Evolutionary conservation across 2,329 filamentous ascomycete genomes (phyloP).

Genomic region (Fusarium incarnatum): DNA sequence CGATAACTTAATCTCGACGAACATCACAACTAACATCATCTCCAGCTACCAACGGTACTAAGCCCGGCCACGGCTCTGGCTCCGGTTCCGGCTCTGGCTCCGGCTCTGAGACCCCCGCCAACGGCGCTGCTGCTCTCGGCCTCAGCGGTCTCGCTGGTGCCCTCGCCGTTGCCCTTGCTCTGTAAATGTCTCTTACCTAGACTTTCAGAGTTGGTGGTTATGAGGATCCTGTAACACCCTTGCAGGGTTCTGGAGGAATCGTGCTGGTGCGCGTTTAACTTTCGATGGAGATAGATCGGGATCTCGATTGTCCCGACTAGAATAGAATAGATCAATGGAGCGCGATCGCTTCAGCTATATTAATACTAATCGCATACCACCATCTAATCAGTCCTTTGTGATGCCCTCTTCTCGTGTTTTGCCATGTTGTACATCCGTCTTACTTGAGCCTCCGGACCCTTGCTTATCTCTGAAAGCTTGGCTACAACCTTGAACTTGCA

Average conservation of each 20-base stretch:
- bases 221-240: slow-evolving; percentile 14
- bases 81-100: slow-evolving; percentile 18
- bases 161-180: slow-evolving; percentile 41
- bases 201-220: slow-evolving; percentile 14
- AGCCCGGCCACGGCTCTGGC: slow-evolving; percentile 23
- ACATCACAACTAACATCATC: slow-evolving; percentile 18
- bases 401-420: neutral
- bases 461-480: slow-evolving; percentile 3
- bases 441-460: neutral
- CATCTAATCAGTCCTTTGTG: slow-evolving; percentile 2
- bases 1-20: slow-evolving; percentile 11
- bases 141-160: slow-evolving; percentile 41
- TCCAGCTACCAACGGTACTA: slow-evolving; percentile 35
- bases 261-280: slow-evolving; percentile 43
- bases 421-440: neutral
- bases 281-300: slow-evolving; percentile 40
- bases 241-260: slow-evolving; percentile 30
- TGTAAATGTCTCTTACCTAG: slow-evolving; percentile 33
- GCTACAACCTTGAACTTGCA: neutral
- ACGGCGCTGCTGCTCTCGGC: slow-evolving; percentile 38
- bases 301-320: slow-evolving; percentile 29
- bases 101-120: slow-evolving; percentile 22
- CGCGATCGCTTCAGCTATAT: slow-evolving; percentile 39
- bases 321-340: slow-evolving; percentile 41
- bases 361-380: slow-evolving; percentile 46